phyloP scores from a whole-genome alignment of 495 filamentous ascomycete genomes.

The Hypoxylon intermedium region DNA sequence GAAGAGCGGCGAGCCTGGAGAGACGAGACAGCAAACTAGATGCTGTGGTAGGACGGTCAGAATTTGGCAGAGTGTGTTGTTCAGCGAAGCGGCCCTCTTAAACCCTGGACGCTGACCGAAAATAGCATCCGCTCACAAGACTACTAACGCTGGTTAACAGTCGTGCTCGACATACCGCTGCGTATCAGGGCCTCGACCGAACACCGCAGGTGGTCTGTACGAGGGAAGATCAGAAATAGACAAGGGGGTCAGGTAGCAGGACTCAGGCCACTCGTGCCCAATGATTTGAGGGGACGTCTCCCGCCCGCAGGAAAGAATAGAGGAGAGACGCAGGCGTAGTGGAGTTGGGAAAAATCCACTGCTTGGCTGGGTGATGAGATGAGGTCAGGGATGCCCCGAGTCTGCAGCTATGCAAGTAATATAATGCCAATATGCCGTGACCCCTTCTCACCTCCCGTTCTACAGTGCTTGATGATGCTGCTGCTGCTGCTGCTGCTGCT shows the following conservation, averaged over 20 bases:
- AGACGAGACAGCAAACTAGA: constrained; percentile 33
- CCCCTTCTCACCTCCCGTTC: constrained; percentile 9
- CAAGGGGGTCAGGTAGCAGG: constrained; percentile 42
- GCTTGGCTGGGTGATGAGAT: constrained; percentile 40
- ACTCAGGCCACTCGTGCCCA: constrained; percentile 43
- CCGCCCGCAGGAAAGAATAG: constrained; percentile 37
- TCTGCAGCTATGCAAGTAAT: constrained; percentile 39
- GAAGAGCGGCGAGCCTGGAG: constrained; percentile 28
- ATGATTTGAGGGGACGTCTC: constrained; percentile 35
- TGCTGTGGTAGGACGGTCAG: constrained; percentile 24
- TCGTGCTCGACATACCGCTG: constrained; percentile 9
- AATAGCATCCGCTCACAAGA: constrained; percentile 22
- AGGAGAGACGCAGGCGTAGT: constrained; percentile 37
- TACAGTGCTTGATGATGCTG: constrained; percentile 23
- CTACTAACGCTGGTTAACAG: constrained; percentile 30
- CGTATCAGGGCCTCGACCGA: neutral
- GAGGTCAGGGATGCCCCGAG: constrained; percentile 35
- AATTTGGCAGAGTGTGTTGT: constrained; percentile 18
- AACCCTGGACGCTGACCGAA: constrained; percentile 36
- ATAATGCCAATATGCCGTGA: constrained; percentile 35
- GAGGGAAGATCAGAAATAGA: constrained; percentile 37
- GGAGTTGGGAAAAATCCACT: constrained; percentile 40
- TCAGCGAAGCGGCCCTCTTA: constrained; percentile 30
- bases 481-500: too few species aligned
- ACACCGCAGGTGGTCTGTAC: constrained; percentile 27